These are phyloP conservation scores for Suhomyces pyralidae DNA, from an alignment of 805 yeast species.

Conservation along the genomic window DNA sequence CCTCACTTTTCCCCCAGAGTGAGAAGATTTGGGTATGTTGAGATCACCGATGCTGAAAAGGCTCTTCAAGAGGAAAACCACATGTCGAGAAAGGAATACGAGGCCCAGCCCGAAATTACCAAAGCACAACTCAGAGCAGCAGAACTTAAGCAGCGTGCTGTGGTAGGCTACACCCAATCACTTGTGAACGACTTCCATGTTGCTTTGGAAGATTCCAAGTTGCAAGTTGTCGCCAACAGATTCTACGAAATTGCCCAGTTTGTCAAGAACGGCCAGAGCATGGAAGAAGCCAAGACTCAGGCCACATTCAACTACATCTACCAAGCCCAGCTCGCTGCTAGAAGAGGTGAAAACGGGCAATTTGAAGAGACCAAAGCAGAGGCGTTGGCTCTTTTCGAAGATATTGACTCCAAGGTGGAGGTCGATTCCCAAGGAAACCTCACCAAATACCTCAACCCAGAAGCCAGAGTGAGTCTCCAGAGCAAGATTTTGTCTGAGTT, in stretches of 20 bases:
- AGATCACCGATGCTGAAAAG: slow-evolving; percentile 46
- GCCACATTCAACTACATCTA: slow-evolving; percentile 52
- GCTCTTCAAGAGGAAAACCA: slow-evolving; percentile 59
- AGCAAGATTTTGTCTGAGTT: slow-evolving; percentile 19
- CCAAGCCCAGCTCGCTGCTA: slow-evolving; percentile 40
- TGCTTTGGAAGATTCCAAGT: slow-evolving; percentile 22
- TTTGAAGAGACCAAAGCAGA: slow-evolving; percentile 16
- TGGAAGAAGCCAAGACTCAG: slow-evolving; percentile 56
- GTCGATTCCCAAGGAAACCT: slow-evolving; percentile 46
- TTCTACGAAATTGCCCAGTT: slow-evolving; percentile 46
- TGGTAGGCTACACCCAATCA: slow-evolving; percentile 8
- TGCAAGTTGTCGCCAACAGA: slow-evolving; percentile 47
- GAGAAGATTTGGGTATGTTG: slow-evolving; percentile 76
- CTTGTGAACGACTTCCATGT: slow-evolving; percentile 28
- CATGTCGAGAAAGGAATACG: slow-evolving; percentile 65
- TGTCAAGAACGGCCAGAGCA: slow-evolving; percentile 55
- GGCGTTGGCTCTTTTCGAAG: slow-evolving; percentile 37
- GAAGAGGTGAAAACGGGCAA: slow-evolving; percentile 36
- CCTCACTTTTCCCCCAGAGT: slow-evolving; percentile 87
- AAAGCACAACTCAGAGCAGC: slow-evolving; percentile 41
- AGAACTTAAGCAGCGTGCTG: slow-evolving; percentile 29
- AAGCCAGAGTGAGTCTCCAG: slow-evolving; percentile 22
- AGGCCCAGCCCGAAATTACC: slow-evolving; percentile 52
- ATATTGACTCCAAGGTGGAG: slow-evolving; percentile 44
- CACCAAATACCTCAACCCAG: slow-evolving; percentile 33